Conservation (phyloP, 2,329 filamentous ascomycete genomes). For the Phymatotrichopsis omnivora region DNA sequence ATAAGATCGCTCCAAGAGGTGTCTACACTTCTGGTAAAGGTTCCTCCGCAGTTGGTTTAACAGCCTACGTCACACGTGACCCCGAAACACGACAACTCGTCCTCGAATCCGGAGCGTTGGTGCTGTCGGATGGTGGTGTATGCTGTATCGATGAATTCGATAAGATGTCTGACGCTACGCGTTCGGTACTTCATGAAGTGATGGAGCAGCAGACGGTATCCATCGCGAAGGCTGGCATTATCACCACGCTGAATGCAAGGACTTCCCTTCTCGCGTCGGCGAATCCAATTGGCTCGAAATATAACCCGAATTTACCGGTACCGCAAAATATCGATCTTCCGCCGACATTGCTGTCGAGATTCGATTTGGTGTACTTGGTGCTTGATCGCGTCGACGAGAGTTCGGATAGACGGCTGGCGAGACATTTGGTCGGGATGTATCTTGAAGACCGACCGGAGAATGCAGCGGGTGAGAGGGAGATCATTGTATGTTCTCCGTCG, state of each 20-base stretch:
- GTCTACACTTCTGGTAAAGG: conserved; percentile 69
- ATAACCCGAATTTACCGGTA: conserved; percentile 90
- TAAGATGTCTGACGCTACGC: conserved; percentile 66
- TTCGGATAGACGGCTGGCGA: conserved; percentile 74
- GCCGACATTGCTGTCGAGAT: conserved; percentile 86
- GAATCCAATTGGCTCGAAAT: conserved; percentile 95
- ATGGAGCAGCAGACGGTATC: conserved; percentile 75
- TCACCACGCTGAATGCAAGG: conserved; percentile 83
- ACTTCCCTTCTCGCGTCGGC: conserved; percentile 94
- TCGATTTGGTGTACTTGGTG: conserved; percentile 93
- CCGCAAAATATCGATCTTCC: conserved; percentile 97
- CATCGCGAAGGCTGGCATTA: conserved; percentile 68
- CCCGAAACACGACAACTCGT: conserved; percentile 64
- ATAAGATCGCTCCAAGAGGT: conserved; percentile 90
- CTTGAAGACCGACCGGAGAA: conserved; percentile 89
- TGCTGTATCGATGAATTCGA: conserved; percentile 74
- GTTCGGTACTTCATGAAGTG: conserved; percentile 66
- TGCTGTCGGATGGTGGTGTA: conserved; percentile 63
- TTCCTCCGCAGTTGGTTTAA: conserved; percentile 65
- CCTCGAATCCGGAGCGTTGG: conserved; percentile 62
- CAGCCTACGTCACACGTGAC: conserved; percentile 66
- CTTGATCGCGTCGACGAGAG: conserved; percentile 89
- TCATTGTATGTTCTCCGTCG: conserved; percentile 53
- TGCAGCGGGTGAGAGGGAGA: conserved; percentile 60
- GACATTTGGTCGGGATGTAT: conserved; percentile 92